These are phyloP conservation scores for Aureobasidium sp. DNA, from an alignment of 2,329 filamentous ascomycete genomes.

Conservation along the genomic window DNA sequence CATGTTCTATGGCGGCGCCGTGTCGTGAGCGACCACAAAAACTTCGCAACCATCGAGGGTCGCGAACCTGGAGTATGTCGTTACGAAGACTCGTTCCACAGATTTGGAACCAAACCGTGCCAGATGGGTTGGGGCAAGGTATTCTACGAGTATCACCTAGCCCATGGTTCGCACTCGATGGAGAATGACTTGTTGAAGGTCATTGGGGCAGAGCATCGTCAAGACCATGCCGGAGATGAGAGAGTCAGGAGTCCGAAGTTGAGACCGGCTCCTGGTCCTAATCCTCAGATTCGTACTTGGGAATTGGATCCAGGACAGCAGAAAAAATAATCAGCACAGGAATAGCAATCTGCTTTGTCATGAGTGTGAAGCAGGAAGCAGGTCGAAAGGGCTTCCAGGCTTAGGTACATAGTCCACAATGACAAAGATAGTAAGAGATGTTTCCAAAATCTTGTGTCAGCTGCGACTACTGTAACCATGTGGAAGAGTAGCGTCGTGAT, in stretches of 20 bases:
- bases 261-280: not conserved
- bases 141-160: not conserved
- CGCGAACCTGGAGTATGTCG: no score
- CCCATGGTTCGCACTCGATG: not conserved
- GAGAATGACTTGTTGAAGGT: not conserved
- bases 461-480: not conserved
- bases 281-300: not conserved
- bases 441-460: no score
- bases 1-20: not conserved
- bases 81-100: not conserved
- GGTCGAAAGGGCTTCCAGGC: no score
- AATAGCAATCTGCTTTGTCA: no score
- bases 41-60: no score
- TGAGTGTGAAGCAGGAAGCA: no score
- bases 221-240: not conserved
- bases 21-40: no score
- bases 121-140: not conserved
- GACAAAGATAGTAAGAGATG: no score
- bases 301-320: not conserved
- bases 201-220: not conserved
- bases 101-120: not conserved
- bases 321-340: no score
- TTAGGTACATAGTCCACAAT: no score
- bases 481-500: not conserved
- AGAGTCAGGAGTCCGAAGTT: not conserved